Base-by-base conservation (phyloP, 371 early-diverging fungal species). In the Mucor sp. region DNA sequence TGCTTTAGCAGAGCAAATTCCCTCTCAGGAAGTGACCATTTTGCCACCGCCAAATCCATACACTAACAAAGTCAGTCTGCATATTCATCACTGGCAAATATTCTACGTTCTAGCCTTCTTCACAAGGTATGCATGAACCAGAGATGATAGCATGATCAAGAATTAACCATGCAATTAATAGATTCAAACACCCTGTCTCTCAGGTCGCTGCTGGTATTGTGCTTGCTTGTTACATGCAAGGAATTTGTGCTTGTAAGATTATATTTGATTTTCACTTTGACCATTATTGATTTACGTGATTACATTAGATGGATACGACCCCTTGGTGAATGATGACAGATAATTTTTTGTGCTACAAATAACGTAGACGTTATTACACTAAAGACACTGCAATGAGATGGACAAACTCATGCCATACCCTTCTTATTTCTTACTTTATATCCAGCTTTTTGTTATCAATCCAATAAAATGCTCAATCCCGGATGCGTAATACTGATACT, bases 31-130 rank as follows among this genome's bases (percentile, higher is more conserved):
- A 44, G 19, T 44, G 4, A 19, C 19, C n/a, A n/a, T 44, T 44
- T 25, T 14, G 0, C 50, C 50, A n/a, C 56, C 32, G 28, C 43
- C 17, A 21, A 63, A 58, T 27, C 65, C 69, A 0, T 78, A 79
- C 66, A 61, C 41, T 15, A 60, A 55, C n/a, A 69, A 43, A 5
- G 56, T 76, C 17, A 65, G 68, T 39, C 63, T 93, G 30, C 95
- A 94, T 71, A 72, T 92, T 27, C 94, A 94, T 68, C 95, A 94
- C 69, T 94, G 95, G 95, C 93, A 93, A 61, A 87, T 94, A 60
- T 94, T 94, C 68, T 93, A 93, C 72, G 81, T 82, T n/a, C 72
- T 94, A 17, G 92, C 93, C 8, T 94, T 92, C 64, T 94, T 94
- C 65, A 94, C 93, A 11, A 70, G 82, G 76, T 78, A 70, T 9